phyloP scores from a whole-genome alignment of 106 monocot species.

The Platanthera guangdongensis region DNA sequence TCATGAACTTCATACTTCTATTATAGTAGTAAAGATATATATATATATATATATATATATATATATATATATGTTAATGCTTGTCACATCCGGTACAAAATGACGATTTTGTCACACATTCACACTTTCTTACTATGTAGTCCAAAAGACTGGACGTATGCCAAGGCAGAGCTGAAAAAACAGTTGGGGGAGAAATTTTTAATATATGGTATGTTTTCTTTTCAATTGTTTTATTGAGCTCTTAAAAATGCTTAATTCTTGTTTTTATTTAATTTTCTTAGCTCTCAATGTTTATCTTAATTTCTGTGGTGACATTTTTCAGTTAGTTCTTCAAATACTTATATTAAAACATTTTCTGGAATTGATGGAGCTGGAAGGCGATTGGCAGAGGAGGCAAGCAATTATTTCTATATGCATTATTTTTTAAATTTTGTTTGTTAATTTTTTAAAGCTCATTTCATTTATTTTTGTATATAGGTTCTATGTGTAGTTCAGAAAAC shows the following conservation, averaged over 20 bases:
- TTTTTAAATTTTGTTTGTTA: background rate
- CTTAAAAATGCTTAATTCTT: background rate
- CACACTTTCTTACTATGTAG: slow-evolving; percentile 30
- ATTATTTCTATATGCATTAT: background rate
- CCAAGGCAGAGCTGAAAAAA: slow-evolving; percentile 66
- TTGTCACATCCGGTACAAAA: background rate
- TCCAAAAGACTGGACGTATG: slow-evolving; percentile 93
- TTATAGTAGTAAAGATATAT: too few relatives aligned
- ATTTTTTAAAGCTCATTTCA: background rate
- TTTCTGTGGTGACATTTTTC: slow-evolving; percentile 7
- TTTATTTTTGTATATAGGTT: slow-evolving; percentile 30
- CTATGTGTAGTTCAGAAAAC: slow-evolving; percentile 49
- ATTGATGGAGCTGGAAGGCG: slow-evolving; percentile 87
- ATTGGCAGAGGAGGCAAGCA: slow-evolving; percentile 80
- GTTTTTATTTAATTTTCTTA: slow-evolving; percentile 2
- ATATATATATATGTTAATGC: too few relatives aligned
- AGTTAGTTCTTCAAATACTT: slow-evolving; percentile 95
- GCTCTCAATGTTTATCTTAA: background rate
- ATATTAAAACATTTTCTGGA: slow-evolving; percentile 73
- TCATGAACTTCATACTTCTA: too few relatives aligned
- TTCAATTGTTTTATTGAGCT: background rate
- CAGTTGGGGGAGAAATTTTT: slow-evolving; percentile 61
- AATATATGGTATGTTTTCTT: slow-evolving; percentile 56
- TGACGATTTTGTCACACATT: background rate
- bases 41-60: too few relatives aligned